These are phyloP conservation scores for Hygrophila difformis DNA, from an alignment of 257 asterid species.

Conservation along the genomic window DNA sequence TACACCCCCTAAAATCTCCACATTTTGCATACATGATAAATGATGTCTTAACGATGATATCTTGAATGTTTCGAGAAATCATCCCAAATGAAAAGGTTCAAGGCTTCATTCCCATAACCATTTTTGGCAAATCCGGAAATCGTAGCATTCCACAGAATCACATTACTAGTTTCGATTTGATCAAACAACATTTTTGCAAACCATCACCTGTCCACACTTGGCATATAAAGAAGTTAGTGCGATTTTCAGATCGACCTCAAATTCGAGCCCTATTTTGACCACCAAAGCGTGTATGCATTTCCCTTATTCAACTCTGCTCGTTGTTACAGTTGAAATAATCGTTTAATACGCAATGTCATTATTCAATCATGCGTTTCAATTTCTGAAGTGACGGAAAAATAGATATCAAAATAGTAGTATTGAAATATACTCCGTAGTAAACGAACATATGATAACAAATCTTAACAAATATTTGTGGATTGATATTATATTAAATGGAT, in stretches of 20 bases:
- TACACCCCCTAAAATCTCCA: too few species aligned
- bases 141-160: constrained; percentile 57
- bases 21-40: constrained; percentile 62
- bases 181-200: constrained; percentile 43
- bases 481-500: too few species aligned
- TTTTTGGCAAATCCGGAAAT: constrained; percentile 62
- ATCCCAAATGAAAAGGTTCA: constrained; percentile 40
- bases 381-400: too few species aligned
- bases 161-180: constrained; percentile 18
- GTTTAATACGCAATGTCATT: too few species aligned
- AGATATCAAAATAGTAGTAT: too few species aligned
- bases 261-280: constrained; percentile 38
- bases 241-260: constrained; percentile 41
- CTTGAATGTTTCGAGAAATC: constrained; percentile 25
- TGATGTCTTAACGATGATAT: constrained; percentile 32
- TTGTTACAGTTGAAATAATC: too few species aligned
- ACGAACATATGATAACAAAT: too few species aligned
- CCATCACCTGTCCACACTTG: constrained; percentile 39
- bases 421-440: too few species aligned
- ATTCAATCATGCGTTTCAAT: too few species aligned
- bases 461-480: too few species aligned
- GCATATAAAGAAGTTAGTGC: constrained; percentile 49
- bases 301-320: constrained; percentile 51
- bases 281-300: constrained; percentile 41
- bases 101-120: constrained; percentile 44